Conservation (phyloP, 371 early-diverging fungal species). For the Mucor ambiguus region DNA sequence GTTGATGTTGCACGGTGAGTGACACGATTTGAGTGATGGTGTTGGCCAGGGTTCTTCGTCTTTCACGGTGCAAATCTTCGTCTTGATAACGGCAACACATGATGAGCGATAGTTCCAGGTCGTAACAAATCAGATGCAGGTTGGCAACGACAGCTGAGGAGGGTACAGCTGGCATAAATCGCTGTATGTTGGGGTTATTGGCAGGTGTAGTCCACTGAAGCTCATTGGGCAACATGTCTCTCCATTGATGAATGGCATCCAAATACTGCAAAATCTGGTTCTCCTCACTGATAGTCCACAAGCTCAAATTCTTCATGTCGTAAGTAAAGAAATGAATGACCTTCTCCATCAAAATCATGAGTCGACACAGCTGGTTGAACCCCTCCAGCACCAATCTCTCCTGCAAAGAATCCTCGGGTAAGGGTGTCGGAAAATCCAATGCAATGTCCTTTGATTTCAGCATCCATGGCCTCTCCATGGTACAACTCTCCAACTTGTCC, state of each 20-base stretch:
- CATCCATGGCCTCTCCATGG: slow-evolving; percentile 49
- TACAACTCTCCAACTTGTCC: slow-evolving; percentile 51
- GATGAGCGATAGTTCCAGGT: slow-evolving; percentile 45
- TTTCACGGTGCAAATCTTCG: slow-evolving; percentile 37
- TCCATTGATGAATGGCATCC: slow-evolving; percentile 41
- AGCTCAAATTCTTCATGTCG: slow-evolving; percentile 26
- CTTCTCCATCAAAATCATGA: slow-evolving; percentile 47
- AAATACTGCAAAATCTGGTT: slow-evolving; percentile 38
- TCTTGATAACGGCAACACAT: slow-evolving; percentile 48
- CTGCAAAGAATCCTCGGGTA: slow-evolving; percentile 44
- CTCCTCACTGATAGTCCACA: slow-evolving; percentile 46
- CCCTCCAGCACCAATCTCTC: slow-evolving; percentile 42
- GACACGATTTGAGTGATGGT: slow-evolving; percentile 46
- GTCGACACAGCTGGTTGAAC: slow-evolving; percentile 40
- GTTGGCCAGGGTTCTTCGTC: slow-evolving; percentile 40
- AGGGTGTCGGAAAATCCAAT: slow-evolving; percentile 39
- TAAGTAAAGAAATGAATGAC: slow-evolving; percentile 42
- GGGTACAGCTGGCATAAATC: slow-evolving; percentile 25
- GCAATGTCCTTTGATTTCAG: slow-evolving; percentile 40
- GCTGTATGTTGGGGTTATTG: slow-evolving; percentile 10
- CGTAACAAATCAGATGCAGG: slow-evolving; percentile 40
- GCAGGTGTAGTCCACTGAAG: slow-evolving; percentile 34
- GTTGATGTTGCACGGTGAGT: slow-evolving; percentile 36
- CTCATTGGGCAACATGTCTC: slow-evolving; percentile 34
- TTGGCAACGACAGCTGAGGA: slow-evolving; percentile 36